Evolutionary conservation across 345 rosid genomes (phyloP).

Genomic region (Arabidopsis arenosa): DNA sequence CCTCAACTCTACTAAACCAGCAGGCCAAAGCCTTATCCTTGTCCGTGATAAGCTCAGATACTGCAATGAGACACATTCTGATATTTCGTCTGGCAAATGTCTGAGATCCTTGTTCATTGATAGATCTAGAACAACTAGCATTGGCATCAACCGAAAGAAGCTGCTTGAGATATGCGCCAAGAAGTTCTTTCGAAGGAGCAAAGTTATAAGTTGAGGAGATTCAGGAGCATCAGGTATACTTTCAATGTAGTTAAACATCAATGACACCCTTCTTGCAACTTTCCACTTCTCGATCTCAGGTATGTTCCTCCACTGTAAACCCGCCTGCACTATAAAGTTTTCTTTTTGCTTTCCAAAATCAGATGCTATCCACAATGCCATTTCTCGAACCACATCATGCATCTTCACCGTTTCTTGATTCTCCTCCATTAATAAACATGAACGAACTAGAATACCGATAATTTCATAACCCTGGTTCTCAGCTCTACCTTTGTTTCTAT

Average conservation of each 20-base stretch:
- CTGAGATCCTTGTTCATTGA: constrained; percentile 24
- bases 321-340: background rate
- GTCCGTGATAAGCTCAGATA: constrained; percentile 24
- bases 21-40: background rate
- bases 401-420: background rate
- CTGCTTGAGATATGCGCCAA: constrained; percentile 12
- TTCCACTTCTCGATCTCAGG: constrained; percentile 32
- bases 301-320: background rate
- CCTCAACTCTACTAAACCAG: background rate
- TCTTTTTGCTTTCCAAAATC: background rate
- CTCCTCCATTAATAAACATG: constrained; percentile 44
- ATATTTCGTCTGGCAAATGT: constrained; percentile 13
- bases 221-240: constrained; percentile 24
- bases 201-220: constrained; percentile 34
- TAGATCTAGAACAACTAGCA: constrained; percentile 41
- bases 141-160: constrained; percentile 43
- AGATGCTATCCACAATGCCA: constrained; percentile 47
- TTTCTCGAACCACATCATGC: constrained; percentile 45
- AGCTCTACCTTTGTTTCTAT: background rate
- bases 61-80: constrained; percentile 20
- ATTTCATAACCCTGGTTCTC: constrained; percentile 13
- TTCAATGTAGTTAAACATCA: constrained; percentile 39
- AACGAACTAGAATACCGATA: constrained; percentile 12
- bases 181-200: constrained; percentile 30
- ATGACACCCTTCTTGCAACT: constrained; percentile 34